Conservation (phyloP, 2,329 filamentous ascomycete genomes). For the Fusarium fracticaudum region DNA sequence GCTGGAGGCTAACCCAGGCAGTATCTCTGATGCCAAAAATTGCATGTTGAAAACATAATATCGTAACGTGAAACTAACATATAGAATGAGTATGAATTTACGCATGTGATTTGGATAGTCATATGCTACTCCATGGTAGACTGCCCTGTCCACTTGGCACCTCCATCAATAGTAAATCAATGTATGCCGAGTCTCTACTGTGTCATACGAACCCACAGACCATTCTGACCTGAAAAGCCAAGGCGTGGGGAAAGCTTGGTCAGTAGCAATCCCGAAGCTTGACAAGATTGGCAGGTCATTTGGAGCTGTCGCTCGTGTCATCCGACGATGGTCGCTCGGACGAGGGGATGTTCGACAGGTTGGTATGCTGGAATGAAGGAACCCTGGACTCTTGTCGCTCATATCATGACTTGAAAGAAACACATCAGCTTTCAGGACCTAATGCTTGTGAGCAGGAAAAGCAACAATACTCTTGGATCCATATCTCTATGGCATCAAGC, state of each 20-base stretch:
- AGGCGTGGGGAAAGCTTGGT: not conserved
- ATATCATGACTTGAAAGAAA: not conserved
- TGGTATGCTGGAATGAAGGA: accelerated
- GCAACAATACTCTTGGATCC: accelerated
- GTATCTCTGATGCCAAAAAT: accelerated
- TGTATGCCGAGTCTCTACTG: not conserved
- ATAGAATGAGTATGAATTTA: accelerated
- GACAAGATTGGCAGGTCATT: not conserved
- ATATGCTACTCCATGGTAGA: no score
- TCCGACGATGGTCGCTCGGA: not conserved
- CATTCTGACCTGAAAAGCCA: not conserved
- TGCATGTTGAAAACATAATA: accelerated
- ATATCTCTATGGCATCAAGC: no score
- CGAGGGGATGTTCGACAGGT: not conserved
- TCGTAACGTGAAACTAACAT: accelerated
- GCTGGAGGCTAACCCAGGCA: accelerated
- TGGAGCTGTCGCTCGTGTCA: no score
- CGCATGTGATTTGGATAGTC: not conserved
- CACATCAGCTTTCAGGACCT: accelerated
- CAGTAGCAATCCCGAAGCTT: not conserved
- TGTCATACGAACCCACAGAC: not conserved
- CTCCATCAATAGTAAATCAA: not conserved
- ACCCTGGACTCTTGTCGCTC: not conserved
- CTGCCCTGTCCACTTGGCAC: not conserved
- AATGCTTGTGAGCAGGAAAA: accelerated